Base-by-base conservation (phyloP, 192 early-diverging fungal genomes). In the Coemansia sp. region DNA sequence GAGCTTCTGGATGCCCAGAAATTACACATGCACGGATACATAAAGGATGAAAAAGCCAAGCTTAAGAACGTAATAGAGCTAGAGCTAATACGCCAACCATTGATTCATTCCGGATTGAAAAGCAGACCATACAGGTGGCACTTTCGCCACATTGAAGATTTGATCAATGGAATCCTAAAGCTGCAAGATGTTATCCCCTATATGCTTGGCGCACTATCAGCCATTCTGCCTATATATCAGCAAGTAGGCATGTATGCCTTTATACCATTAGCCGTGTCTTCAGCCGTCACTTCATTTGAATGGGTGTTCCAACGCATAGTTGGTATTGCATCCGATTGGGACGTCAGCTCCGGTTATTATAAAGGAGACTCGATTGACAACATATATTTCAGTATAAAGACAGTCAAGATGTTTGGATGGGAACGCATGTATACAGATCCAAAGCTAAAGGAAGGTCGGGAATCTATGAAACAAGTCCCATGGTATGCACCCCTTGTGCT, bases 401-500 rank as follows among this genome's bases (percentile, higher is more conserved):
- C 60, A 6, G 41, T 62, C 12, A 62, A 62, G n/a, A 42, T 62
- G 31, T 45, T 45, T 46, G 60, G 60, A 11, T 62, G 60, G 60
- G 60, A 62, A 20, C 15, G 29, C 11, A 62, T 45, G 42, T 47
- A 62, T 31, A 2, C 12, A 1, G 60, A 62, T 20, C 19, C 29
- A 31, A 32, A 27, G 41, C n/a, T 62, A 24, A 42, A 32, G 15
- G 15, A 24, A 14, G 11, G 1, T 8, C 3, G 17, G 0, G 39
- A 22, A 9, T 42, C n/a, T 6, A 6, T 35, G n/a, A 39, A 59
- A 19, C n/a, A 15, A 3, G 19, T 38, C 12, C 37, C 38, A n/a
- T 60, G 59, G 59, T 60, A 60, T 60, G 41, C 37, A 2, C 59
- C 59, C 17, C 20, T 40, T 3, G 37, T 60, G 39, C 8, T 4